Percentiles rank a stretch among this genome's conserved stretches.
Evolutionary conservation across 208 protist species (phyloP).

Genomic region (Crithidia expoeki): DNA sequence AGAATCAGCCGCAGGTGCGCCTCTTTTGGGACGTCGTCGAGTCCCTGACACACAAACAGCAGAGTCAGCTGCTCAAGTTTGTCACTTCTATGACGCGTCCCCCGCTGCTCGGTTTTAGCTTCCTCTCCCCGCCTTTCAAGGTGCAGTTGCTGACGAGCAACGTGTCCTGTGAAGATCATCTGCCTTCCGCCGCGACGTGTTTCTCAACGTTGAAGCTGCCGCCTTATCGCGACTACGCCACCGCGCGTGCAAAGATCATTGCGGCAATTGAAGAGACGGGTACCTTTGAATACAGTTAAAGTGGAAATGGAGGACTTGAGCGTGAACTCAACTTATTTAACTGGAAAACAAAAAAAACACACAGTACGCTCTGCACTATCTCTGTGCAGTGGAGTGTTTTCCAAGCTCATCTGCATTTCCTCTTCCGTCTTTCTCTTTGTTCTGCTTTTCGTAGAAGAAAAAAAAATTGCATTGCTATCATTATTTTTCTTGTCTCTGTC

Average conservation of each 20-base stretch:
- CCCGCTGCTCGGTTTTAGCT: constrained; percentile 93
- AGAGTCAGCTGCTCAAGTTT: constrained; percentile 89
- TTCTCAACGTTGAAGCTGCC: constrained; percentile 94
- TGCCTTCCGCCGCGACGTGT: constrained; percentile 93
- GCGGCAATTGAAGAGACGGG: constrained; percentile 86
- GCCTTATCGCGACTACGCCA: constrained; percentile 65
- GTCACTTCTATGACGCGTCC: constrained; percentile 81
- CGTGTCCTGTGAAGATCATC: constrained; percentile 40
- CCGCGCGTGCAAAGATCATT: constrained; percentile 83
- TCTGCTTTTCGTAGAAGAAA: too few species aligned
- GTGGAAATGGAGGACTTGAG: neutral
- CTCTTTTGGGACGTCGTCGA: constrained; percentile 92
- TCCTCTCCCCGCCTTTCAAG: constrained; percentile 90
- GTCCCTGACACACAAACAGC: constrained; percentile 70
- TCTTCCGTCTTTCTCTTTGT: neutral
- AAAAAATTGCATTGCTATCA: neutral
- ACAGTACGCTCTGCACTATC: too few species aligned
- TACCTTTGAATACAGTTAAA: constrained; percentile 88
- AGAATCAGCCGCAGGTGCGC: constrained; percentile 47
- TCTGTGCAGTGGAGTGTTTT: neutral
- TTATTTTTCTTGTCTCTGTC: neutral
- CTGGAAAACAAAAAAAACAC: neutral
- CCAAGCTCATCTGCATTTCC: neutral
- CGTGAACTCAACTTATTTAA: too few species aligned
- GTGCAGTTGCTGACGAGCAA: constrained; percentile 64